Base-by-base conservation (phyloP, 805 yeast species). In the Clavispora carvajalis region DNA sequence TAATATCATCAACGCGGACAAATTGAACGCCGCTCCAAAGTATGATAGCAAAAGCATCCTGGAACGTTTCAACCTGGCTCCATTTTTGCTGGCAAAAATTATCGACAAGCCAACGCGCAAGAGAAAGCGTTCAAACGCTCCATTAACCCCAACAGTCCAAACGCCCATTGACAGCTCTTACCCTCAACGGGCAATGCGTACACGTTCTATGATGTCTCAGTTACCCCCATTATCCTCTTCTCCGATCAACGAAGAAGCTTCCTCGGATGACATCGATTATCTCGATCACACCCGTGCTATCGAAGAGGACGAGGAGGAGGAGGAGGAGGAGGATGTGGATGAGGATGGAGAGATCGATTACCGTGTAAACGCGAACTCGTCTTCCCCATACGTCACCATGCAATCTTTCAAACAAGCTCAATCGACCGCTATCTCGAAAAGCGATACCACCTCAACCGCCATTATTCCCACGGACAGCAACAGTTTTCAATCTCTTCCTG, bases 21-120 rank as follows among this genome's bases (percentile, higher is more conserved):
- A 63, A 41, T 49, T 58, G 42, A 67, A 61, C 39, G 54, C 59
- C 5, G 54, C 72, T 4, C 63, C 71, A 11, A 60, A 56, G 36
- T 65, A 65, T 47, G 71, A 68, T 44, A 58, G 61, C 43, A 65
- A 67, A 39, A 60, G 66, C 37, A 63, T 69, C 22, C 69, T 63
- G 52, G 71, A 69, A 31, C 51, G 74, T 38, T 69, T 69, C 52
- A 69, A 68, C 45, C 70, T 63, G 70, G 74, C 73, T 2, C 69
- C 73, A 7, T 67, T 67, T 47, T 53, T 65, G 18, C 70, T 57
- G 52, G 67, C 66, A 19, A 67, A 66, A 39, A 58, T 66, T n/a
- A 59, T 68, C 28, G 71, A 65, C 41, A 64, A 65, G 39, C 71
- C 71, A 3, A 24, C 45, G 12, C 34, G 44, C 29, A 37, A 54